phyloP scores from a whole-genome alignment of 768 basidiomycete species.

The Mycena metata region DNA sequence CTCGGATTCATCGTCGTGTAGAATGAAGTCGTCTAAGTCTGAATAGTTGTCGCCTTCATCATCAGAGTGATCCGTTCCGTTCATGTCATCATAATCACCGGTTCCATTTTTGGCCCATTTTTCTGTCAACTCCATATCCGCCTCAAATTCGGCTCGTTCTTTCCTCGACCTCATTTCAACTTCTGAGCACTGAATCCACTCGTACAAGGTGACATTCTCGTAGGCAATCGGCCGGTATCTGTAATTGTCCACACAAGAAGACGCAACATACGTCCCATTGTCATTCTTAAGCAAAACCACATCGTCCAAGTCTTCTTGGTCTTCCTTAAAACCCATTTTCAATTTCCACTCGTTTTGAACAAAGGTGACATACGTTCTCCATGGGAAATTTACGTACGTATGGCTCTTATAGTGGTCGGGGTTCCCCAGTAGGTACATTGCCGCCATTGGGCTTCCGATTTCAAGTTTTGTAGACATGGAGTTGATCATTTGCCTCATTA shows the following conservation, averaged over 20 bases:
- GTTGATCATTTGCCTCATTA: not conserved
- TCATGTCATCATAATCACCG: no score
- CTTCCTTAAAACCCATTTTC: no score
- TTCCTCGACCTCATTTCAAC: not conserved
- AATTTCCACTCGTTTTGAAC: not conserved
- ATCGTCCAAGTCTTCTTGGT: not conserved
- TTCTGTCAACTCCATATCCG: not conserved
- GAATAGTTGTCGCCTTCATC: no score
- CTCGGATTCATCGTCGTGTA: no score
- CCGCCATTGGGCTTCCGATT: no score
- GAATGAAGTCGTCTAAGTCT: no score
- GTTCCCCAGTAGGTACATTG: not conserved
- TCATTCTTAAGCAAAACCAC: not conserved
- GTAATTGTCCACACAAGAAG: not conserved
- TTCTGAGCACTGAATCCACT: constrained; percentile 3
- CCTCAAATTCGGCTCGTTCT: not conserved
- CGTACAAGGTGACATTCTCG: not conserved
- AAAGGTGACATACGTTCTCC: not conserved
- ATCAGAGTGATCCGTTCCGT: no score
- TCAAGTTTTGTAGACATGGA: no score
- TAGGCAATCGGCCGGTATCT: not conserved
- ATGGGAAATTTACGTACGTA: not conserved
- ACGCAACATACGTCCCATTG: not conserved
- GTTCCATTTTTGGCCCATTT: no score
- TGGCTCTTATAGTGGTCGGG: constrained; percentile 5